phyloP scores from a whole-genome alignment of 2,329 filamentous ascomycete species.

The Colletotrichum euphorbiae region DNA sequence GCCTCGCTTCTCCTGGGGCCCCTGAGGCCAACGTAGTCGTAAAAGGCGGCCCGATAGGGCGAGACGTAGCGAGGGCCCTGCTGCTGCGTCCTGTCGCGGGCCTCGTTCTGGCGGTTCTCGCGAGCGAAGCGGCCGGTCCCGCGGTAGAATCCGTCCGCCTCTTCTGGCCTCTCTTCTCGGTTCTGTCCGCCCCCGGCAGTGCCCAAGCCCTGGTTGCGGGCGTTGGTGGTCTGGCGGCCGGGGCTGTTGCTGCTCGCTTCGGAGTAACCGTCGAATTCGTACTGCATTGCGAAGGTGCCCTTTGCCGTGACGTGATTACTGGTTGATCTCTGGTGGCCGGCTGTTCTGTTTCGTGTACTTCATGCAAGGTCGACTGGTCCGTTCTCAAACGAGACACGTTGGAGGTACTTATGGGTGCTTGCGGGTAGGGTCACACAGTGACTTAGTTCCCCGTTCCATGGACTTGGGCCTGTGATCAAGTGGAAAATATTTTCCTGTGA shows the following conservation, averaged over 20 bases:
- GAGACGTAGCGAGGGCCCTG: background rate
- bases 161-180: background rate
- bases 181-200: background rate
- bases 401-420: background rate
- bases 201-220: background rate
- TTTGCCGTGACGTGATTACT: background rate
- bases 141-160: background rate
- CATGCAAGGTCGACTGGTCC: background rate
- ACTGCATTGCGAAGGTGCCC: background rate
- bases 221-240: background rate
- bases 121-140: slow-evolving; percentile 13
- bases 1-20: background rate
- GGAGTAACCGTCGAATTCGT: slow-evolving; percentile 35
- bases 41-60: background rate
- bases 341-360: background rate
- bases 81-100: background rate
- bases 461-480: background rate
- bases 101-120: background rate
- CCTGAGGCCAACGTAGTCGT: background rate
- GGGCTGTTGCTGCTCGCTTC: slow-evolving; percentile 20
- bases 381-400: too few relatives aligned
- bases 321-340: background rate
- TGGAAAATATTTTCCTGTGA: background rate
- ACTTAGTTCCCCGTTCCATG: background rate
- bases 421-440: slow-evolving; percentile 2